Evolutionary conservation across 2,329 filamentous ascomycete species (phyloP), one percentile per base, ranked within the genome.

Genomic region (Colletotrichum coccodes): DNA sequence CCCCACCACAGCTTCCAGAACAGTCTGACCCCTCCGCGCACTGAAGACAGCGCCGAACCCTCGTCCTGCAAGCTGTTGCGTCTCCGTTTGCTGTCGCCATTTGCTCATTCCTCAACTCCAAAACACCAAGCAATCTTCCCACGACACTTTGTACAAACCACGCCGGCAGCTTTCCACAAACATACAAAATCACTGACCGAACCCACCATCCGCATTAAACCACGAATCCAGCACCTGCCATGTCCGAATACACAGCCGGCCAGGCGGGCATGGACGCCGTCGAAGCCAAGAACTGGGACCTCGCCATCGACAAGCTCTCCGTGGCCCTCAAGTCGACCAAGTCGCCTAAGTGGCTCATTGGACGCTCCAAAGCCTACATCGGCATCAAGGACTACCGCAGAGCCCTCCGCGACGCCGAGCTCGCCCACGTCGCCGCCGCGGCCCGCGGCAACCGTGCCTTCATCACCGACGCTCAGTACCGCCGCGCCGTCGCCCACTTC

Each of bases 391-490:
- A 89, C 58, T 85, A 89, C 64, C 83, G 89, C 3, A 85, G 87
- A 26, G 92, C 94, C 1, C 87, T 96, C 50, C 83, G 82, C 44
- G 92, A 95, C 79, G 90, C 91, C 42, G 89, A 94, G 71, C 84
- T 86, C 54, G 92, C 90, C 3, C 86, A 92, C 60, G 80, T 86
- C 42, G 81, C 86, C 4, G 91, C 91, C 3, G 83, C 82, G 30
- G 85, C 91, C 71, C 91, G 95, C 46, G 92, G 88, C 36, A 92
- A 91, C 74, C 89, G 92, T 58, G 89, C 94, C 72, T 86, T 92
- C 34, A 94, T 98, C 78, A 86, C 90, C 52, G 89, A 94, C n/a
- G 91, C 93, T 2, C 94, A 98, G 75, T 89, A 96, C 75, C 90
- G 95, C 73, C 89, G 95, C 42, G 92, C 89, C 6, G 89, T 97